These are phyloP conservation scores for Fraxinus sp. DNA, from an alignment of 305 asterid species.

Conservation along the genomic window DNA sequence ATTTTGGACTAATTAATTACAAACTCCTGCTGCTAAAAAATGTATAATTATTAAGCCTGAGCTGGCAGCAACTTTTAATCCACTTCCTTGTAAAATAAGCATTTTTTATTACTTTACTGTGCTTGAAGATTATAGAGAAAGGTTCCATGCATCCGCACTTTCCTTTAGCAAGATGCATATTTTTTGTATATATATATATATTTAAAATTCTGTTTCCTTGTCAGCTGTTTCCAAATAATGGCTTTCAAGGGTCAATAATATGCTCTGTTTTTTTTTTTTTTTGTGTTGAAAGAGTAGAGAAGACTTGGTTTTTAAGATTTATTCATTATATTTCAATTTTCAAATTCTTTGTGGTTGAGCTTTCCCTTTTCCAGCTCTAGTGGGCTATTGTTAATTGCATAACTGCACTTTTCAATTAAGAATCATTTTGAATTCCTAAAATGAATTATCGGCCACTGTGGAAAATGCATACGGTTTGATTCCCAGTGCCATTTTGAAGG, in stretches of 20 bases:
- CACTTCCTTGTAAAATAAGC: constrained; percentile 28
- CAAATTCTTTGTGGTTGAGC: background rate
- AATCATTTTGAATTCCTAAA: background rate
- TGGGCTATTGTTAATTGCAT: constrained; percentile 1
- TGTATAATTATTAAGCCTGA: constrained; percentile 19
- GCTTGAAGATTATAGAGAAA: constrained; percentile 24
- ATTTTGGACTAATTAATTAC: background rate
- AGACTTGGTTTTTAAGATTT: constrained; percentile 8
- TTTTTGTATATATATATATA: no score
- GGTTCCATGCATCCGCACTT: constrained; percentile 17
- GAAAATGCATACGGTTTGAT: background rate
- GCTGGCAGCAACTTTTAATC: constrained; percentile 16
- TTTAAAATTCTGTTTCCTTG: constrained; percentile 17
- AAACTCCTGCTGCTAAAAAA: background rate
- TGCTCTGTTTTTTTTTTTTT: constrained; percentile 17
- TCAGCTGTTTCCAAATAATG: constrained; percentile 10
- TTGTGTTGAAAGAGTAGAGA: constrained; percentile 1
- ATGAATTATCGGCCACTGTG: background rate
- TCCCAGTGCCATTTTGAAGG: background rate
- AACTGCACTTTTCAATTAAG: background rate
- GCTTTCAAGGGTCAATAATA: constrained; percentile 13
- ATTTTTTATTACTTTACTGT: constrained; percentile 20
- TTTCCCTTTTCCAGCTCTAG: background rate
- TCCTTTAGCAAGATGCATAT: background rate
- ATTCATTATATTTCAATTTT: background rate